Percentiles rank a stretch among this genome's conserved stretches.
phyloP scores from a whole-genome alignment of 805 yeast genomes.

The Lachancea nothofagi region DNA sequence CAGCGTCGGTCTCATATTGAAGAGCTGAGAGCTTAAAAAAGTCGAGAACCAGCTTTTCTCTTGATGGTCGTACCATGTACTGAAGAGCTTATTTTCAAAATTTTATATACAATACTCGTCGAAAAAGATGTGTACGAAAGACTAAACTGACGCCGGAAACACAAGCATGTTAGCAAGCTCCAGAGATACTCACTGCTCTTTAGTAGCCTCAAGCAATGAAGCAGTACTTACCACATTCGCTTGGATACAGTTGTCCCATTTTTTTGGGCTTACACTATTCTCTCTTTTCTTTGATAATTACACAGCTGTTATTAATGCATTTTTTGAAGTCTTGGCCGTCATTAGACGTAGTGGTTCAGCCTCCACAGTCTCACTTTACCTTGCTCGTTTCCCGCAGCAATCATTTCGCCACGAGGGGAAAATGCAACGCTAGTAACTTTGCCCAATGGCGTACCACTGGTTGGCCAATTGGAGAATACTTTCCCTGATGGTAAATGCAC shows the following conservation, averaged over 20 bases:
- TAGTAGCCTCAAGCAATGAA: not conserved
- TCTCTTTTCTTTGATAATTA: not conserved
- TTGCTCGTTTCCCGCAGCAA: slow-evolving; percentile 84
- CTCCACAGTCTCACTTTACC: slow-evolving; percentile 90
- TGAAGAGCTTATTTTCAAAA: not conserved
- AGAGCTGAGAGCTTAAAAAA: not conserved
- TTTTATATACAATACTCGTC: not conserved
- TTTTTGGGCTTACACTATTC: not conserved
- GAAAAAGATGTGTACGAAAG: not conserved
- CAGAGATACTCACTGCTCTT: not conserved
- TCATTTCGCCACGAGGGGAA: slow-evolving; percentile 74
- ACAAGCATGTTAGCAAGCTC: too few species aligned
- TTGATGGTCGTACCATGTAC: not conserved
- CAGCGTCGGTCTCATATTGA: slow-evolving; percentile 45
- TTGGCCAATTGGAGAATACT: slow-evolving; percentile 94
- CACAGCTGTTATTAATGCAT: slow-evolving; percentile 1
- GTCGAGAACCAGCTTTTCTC: not conserved
- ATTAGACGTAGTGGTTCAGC: slow-evolving; percentile 59
- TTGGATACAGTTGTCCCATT: too few species aligned
- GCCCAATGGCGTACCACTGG: slow-evolving; percentile 95
- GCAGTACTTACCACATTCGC: too few species aligned
- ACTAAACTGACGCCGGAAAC: not conserved
- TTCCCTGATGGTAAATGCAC: slow-evolving; percentile 85
- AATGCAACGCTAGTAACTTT: slow-evolving; percentile 76
- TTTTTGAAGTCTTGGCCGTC: slow-evolving; percentile 20